Evolutionary conservation across 192 early-diverging fungal genomes (phyloP).

Genomic region (Backusella macrospora): DNA sequence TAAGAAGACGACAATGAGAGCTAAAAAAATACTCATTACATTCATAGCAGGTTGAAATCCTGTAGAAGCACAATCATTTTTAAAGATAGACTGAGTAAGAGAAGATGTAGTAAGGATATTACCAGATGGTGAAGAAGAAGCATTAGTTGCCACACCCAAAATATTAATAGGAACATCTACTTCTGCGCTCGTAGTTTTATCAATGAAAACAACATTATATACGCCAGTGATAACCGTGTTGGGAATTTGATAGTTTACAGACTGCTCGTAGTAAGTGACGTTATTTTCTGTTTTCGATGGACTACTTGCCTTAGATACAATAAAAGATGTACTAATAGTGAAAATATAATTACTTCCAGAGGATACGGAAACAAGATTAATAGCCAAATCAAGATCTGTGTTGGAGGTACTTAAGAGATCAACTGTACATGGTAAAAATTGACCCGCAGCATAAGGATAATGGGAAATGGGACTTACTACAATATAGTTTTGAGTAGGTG

Average conservation of each 20-base stretch:
- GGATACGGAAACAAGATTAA: constrained; percentile 15
- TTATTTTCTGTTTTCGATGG: constrained; percentile 14
- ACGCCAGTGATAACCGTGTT: constrained; percentile 9
- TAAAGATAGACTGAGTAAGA: neutral
- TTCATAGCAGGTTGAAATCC: neutral
- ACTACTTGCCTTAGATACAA: constrained; percentile 15
- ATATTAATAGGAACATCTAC: constrained; percentile 18
- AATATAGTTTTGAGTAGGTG: constrained; percentile 27
- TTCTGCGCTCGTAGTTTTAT: constrained; percentile 12
- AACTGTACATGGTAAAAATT: constrained; percentile 30
- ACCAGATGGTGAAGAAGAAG: neutral
- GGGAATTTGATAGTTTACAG: constrained; percentile 26
- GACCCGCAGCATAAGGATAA: constrained; percentile 29
- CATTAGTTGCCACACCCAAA: neutral
- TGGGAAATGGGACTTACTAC: constrained; percentile 26
- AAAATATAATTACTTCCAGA: neutral
- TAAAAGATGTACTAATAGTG: constrained; percentile 23
- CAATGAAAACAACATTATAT: constrained; percentile 29
- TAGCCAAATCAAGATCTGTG: constrained; percentile 28
- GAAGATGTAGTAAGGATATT: neutral
- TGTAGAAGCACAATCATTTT: neutral
- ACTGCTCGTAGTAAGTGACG: constrained; percentile 27
- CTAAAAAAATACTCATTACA: neutral
- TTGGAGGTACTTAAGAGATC: constrained; percentile 1
- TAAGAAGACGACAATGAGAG: neutral